A percentile compares a stretch with the other conserved stretches of the same genome.
Conservation (phyloP, 2,329 filamentous ascomycete species). For the Penicillium sp. region DNA sequence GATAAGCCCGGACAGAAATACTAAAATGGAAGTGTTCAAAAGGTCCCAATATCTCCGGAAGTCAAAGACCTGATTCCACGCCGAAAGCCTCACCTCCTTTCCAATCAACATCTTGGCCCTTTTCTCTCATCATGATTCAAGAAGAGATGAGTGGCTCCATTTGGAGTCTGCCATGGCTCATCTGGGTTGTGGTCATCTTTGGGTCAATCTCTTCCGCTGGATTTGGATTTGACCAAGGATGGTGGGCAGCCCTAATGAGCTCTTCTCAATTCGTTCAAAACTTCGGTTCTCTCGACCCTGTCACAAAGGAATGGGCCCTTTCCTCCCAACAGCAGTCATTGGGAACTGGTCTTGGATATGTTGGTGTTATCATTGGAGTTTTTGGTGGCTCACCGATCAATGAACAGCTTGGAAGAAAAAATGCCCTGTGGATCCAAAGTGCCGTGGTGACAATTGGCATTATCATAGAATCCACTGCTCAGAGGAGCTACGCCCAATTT, state of each 20-base stretch:
- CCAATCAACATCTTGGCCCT: too few relatives aligned
- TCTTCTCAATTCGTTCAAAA: background rate
- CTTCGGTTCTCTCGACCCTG: background rate
- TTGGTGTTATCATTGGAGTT: background rate
- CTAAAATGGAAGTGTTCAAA: too few relatives aligned
- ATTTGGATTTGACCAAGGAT: conserved; percentile 4
- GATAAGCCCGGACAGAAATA: too few relatives aligned
- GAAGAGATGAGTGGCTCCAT: too few relatives aligned
- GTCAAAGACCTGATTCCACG: too few relatives aligned
- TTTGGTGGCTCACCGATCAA: background rate
- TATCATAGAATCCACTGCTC: background rate
- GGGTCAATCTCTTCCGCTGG: conserved; percentile 3
- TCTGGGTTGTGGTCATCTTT: conserved; percentile 1
- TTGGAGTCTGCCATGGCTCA: background rate
- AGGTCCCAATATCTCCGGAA: too few relatives aligned
- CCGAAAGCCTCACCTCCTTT: too few relatives aligned
- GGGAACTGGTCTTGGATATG: background rate
- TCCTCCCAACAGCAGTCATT: background rate
- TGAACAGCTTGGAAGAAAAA: background rate
- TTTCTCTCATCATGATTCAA: too few relatives aligned
- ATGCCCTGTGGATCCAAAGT: background rate
- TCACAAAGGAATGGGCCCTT: background rate
- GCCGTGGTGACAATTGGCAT: background rate
- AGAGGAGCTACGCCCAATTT: background rate
- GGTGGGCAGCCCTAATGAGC: background rate